Conservation (phyloP, 2,329 filamentous ascomycete species). For the Beauveria medogensis region DNA sequence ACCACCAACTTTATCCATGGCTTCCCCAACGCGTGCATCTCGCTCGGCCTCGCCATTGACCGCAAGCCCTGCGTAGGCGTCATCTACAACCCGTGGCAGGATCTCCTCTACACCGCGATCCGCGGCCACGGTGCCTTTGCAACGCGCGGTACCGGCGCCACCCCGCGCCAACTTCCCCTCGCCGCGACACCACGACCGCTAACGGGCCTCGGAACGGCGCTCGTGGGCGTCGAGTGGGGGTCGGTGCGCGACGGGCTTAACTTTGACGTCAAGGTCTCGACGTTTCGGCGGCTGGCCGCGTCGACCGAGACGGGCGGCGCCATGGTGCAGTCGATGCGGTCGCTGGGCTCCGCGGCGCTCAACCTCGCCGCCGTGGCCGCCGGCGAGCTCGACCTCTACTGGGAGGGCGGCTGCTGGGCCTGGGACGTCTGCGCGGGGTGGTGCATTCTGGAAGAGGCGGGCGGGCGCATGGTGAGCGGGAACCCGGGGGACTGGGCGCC, state of each 20-base stretch:
- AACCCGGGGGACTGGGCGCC: conserved; percentile 68
- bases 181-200: conserved; percentile 46
- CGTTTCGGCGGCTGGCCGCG: conserved; percentile 54
- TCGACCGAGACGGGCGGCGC: conserved; percentile 55
- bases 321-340: conserved; percentile 71
- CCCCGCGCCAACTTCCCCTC: conserved; percentile 30
- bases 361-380: conserved; percentile 67
- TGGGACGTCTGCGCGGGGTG: conserved; percentile 82
- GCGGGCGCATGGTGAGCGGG: conserved; percentile 62
- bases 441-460: conserved; percentile 67
- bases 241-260: conserved; percentile 59
- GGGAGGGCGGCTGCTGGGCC: conserved; percentile 78
- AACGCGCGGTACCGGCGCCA: conserved; percentile 32
- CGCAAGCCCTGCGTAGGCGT: conserved; percentile 59
- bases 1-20: conserved; percentile 76
- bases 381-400: conserved; percentile 65
- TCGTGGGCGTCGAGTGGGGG: conserved; percentile 70
- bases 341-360: conserved; percentile 63
- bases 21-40: conserved; percentile 68
- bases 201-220: conserved; percentile 48
- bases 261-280: conserved; percentile 59
- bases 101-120: conserved; percentile 61
- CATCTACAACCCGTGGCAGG: conserved; percentile 72
- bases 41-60: conserved; percentile 61
- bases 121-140: conserved; percentile 58